Percentiles rank a stretch among this genome's conserved stretches.
phyloP scores from a whole-genome alignment of 1,284 basidiomycete species.

The Blastosporella zonata region DNA sequence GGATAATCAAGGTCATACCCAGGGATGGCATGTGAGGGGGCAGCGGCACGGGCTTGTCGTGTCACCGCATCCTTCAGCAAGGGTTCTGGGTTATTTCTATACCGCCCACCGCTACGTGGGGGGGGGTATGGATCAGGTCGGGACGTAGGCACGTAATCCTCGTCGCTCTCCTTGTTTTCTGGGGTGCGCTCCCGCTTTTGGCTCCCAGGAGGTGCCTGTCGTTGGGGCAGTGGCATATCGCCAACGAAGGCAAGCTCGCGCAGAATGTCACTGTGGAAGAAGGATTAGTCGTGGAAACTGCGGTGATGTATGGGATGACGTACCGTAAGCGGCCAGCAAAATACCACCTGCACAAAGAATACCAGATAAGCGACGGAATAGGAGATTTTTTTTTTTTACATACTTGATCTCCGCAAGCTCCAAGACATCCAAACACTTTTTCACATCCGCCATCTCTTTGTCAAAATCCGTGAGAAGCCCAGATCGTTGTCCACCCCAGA shows the following conservation, averaged over 20 bases:
- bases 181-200: constrained; percentile 60
- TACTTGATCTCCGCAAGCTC: constrained; percentile 36
- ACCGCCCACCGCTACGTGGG: not conserved
- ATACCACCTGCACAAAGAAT: constrained; percentile 12
- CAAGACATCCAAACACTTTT: constrained; percentile 62
- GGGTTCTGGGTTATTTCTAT: not conserved
- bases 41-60: not conserved
- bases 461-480: constrained; percentile 48
- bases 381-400: constrained; percentile 22
- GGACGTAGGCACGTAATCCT: constrained; percentile 16
- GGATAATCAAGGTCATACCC: constrained; percentile 5
- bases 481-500: constrained; percentile 63
- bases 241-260: constrained; percentile 34
- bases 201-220: constrained; percentile 29
- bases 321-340: constrained; percentile 19
- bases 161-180: constrained; percentile 31
- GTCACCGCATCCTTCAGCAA: not conserved
- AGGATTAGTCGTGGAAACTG: not conserved
- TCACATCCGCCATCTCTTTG: constrained; percentile 62
- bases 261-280: constrained; percentile 32
- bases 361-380: not conserved
- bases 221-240: constrained; percentile 33
- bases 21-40: not conserved
- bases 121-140: not conserved
- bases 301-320: not conserved